Percentiles rank a stretch among this genome's conserved stretches.
Evolutionary conservation across 768 basidiomycete species (phyloP).

Genomic region (Arthromyces matolae): DNA sequence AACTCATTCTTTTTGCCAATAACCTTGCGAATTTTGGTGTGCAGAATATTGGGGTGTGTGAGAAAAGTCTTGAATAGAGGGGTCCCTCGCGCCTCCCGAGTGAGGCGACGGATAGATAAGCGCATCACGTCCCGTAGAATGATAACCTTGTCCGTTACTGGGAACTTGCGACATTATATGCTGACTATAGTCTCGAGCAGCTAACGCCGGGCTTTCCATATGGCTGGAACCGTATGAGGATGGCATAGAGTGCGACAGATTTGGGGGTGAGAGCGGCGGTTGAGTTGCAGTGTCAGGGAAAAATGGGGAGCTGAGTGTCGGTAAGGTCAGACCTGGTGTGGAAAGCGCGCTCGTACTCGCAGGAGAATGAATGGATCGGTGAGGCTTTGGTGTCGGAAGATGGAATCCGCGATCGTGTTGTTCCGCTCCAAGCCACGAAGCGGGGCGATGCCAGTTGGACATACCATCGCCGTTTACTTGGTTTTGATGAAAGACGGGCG

Average conservation of each 20-base stretch:
- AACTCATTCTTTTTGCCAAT: constrained; percentile 18
- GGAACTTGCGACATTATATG: constrained; percentile 19
- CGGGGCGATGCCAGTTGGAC: constrained; percentile 12
- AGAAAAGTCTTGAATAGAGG: constrained; percentile 18
- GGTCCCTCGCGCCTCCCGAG: constrained; percentile 14
- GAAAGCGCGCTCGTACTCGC: constrained; percentile 18
- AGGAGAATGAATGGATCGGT: constrained; percentile 6
- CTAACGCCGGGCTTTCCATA: constrained; percentile 20
- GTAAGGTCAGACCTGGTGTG: constrained; percentile 32
- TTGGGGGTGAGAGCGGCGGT: constrained; percentile 30
- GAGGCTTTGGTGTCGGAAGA: constrained; percentile 5
- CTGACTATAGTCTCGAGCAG: constrained; percentile 19
- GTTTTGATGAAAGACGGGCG: constrained; percentile 6
- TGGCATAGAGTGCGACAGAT: constrained; percentile 18
- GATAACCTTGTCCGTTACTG: constrained; percentile 25
- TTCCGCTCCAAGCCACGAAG: constrained; percentile 13
- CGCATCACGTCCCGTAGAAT: constrained; percentile 13
- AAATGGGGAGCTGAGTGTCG: constrained; percentile 57
- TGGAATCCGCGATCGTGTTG: constrained; percentile 4
- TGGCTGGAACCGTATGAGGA: constrained; percentile 24
- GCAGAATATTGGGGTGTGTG: constrained; percentile 10
- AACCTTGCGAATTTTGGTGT: constrained; percentile 12
- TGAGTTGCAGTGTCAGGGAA: constrained; percentile 41
- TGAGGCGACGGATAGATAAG: constrained; percentile 18
- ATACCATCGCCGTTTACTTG: not conserved